phyloP scores from a whole-genome alignment of 2,329 filamentous ascomycete genomes.

The Ophiostoma himal-ulmi region DNA sequence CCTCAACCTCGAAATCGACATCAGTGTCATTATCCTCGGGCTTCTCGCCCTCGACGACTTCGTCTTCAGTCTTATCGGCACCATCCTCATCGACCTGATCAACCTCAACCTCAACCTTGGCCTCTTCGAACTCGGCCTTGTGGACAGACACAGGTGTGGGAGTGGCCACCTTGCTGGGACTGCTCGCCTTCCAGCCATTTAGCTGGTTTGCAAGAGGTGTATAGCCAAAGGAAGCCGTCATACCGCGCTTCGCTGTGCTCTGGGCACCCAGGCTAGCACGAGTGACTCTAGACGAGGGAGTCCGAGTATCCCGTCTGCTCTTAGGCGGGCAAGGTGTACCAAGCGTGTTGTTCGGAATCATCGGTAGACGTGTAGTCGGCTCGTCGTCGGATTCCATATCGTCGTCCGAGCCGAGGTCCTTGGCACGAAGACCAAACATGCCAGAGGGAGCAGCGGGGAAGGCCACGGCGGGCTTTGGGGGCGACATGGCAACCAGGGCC shows the following conservation, averaged over 20 bases:
- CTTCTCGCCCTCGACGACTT: constrained; percentile 24
- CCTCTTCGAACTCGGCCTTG: constrained; percentile 23
- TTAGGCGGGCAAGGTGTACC: constrained; percentile 40
- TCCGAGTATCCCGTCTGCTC: constrained; percentile 26
- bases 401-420: constrained; percentile 46
- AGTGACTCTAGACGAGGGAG: constrained; percentile 10
- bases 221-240: constrained; percentile 44
- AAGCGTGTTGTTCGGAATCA: constrained; percentile 30
- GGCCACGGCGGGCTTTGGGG: constrained; percentile 25
- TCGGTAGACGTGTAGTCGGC: constrained; percentile 31
- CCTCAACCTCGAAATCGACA: neutral
- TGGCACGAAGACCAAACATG: constrained; percentile 43
- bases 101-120: constrained; percentile 22
- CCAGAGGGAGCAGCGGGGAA: constrained; percentile 27
- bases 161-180: constrained; percentile 41
- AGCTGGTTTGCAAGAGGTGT: constrained; percentile 59
- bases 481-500: constrained; percentile 18
- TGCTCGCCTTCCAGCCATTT: constrained; percentile 56
- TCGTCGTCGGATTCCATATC: constrained; percentile 56
- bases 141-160: neutral
- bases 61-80: constrained; percentile 28
- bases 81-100: constrained; percentile 17
- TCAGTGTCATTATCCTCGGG: constrained; percentile 11
- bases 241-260: constrained; percentile 31
- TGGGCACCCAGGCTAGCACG: constrained; percentile 26